A percentile compares a stretch with the other conserved stretches of the same genome.
Conservation (phyloP, 768 basidiomycete genomes). For the Lentinula sp. region DNA sequence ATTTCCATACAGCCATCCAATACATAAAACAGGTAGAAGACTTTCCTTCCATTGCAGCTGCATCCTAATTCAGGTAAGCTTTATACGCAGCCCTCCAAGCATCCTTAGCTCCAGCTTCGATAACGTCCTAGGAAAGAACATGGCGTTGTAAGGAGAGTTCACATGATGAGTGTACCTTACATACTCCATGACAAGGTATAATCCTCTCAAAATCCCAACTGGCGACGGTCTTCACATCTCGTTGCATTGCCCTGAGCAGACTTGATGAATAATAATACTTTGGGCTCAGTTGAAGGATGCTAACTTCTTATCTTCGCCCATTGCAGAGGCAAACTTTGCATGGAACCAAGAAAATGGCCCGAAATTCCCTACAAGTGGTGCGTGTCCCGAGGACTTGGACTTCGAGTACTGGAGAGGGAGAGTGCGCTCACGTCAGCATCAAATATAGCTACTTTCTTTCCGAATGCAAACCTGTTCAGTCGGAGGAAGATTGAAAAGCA, state of each 20-base stretch:
- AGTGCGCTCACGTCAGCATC: not conserved
- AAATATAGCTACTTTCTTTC: not conserved
- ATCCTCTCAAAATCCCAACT: conserved; percentile 72
- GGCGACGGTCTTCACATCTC: conserved; percentile 58
- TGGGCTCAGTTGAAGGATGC: conserved; percentile 15
- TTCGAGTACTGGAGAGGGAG: conserved; percentile 30
- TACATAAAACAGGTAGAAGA: not conserved
- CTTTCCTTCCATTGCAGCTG: too few relatives aligned
- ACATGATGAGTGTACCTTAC: not conserved
- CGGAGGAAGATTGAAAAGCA: conserved; percentile 77
- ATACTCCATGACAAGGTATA: conserved; percentile 61
- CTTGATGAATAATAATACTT: not conserved
- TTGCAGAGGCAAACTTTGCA: conserved; percentile 23
- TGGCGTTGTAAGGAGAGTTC: not conserved
- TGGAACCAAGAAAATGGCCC: conserved; percentile 32
- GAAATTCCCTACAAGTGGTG: conserved; percentile 21
- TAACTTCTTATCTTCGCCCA: conserved; percentile 33
- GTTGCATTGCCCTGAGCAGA: conserved; percentile 44
- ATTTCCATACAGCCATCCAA: not conserved
- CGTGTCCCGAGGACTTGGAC: conserved; percentile 17
- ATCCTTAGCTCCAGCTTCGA: conserved; percentile 44
- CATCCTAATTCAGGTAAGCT: not conserved
- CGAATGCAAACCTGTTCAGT: conserved; percentile 57
- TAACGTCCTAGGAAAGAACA: conserved; percentile 36
- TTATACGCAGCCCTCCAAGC: conserved; percentile 33